These are phyloP conservation scores for Melanogaster broomeanus DNA, from an alignment of 768 basidiomycete species.

Conservation along the genomic window DNA sequence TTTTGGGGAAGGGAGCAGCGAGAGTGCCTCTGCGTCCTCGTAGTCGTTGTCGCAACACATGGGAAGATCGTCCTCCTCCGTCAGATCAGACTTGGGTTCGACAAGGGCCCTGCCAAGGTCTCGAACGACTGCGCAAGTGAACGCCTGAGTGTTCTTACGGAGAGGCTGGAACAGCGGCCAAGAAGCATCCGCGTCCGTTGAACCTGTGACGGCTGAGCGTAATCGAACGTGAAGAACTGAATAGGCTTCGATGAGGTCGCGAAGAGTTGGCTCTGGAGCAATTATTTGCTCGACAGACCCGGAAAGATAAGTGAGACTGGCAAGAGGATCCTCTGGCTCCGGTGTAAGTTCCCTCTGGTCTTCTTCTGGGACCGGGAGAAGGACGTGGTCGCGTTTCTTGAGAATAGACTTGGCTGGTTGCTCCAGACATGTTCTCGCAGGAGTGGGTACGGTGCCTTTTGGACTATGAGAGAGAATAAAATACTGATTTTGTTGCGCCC, in stretches of 20 bases:
- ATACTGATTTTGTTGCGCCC: constrained; percentile 53
- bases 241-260: constrained; percentile 73
- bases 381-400: constrained; percentile 46
- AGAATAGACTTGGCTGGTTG: constrained; percentile 68
- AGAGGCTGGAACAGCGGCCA: constrained; percentile 77
- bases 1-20: constrained; percentile 65
- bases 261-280: constrained; percentile 45
- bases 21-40: constrained; percentile 27
- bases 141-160: constrained; percentile 48
- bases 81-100: constrained; percentile 44
- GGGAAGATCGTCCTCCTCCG: constrained; percentile 22
- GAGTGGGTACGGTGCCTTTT: constrained; percentile 19
- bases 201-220: constrained; percentile 41
- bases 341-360: constrained; percentile 66
- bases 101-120: constrained; percentile 68
- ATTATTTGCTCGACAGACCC: constrained; percentile 64
- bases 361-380: constrained; percentile 42
- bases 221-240: constrained; percentile 68
- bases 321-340: constrained; percentile 71
- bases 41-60: constrained; percentile 23
- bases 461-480: constrained; percentile 39
- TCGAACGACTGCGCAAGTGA: constrained; percentile 63
- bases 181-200: constrained; percentile 57
- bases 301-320: constrained; percentile 63
- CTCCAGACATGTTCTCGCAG: constrained; percentile 39